Conservation (phyloP, 2,329 filamentous ascomycete genomes). For the Chaetomium sp. region DNA sequence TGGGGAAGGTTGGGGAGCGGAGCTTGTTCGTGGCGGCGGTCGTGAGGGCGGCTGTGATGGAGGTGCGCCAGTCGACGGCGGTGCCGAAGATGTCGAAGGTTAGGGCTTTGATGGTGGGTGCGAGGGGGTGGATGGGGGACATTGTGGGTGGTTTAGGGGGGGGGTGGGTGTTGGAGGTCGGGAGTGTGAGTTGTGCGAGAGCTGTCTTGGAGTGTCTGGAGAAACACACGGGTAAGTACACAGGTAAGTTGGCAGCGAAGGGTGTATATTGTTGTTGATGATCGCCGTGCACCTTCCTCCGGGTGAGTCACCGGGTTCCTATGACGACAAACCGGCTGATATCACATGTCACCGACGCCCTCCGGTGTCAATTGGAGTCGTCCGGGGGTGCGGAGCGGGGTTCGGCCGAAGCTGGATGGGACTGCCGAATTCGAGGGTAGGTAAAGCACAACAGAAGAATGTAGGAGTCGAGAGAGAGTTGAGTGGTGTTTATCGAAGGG, state of each 20-base stretch:
- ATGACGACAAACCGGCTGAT: background rate
- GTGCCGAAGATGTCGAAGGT: constrained; percentile 81
- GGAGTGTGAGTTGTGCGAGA: background rate
- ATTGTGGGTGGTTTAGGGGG: background rate
- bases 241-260: background rate
- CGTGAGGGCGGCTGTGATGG: constrained; percentile 62
- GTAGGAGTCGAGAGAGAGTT: background rate
- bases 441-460: background rate
- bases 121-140: constrained; percentile 9
- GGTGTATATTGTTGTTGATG: background rate
- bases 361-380: background rate
- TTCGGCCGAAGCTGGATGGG: constrained; percentile 6
- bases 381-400: constrained; percentile 7
- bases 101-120: constrained; percentile 55
- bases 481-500: background rate
- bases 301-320: background rate
- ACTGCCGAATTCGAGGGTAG: background rate
- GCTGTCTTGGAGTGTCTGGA: background rate
- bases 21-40: constrained; percentile 52
- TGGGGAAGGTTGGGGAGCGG: constrained; percentile 48
- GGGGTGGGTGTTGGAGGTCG: background rate
- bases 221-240: background rate
- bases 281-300: background rate
- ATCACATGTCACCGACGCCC: background rate
- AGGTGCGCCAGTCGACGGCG: constrained; percentile 74